Conservation (phyloP, 768 basidiomycete species). For the Pleurotus sapidus region DNA sequence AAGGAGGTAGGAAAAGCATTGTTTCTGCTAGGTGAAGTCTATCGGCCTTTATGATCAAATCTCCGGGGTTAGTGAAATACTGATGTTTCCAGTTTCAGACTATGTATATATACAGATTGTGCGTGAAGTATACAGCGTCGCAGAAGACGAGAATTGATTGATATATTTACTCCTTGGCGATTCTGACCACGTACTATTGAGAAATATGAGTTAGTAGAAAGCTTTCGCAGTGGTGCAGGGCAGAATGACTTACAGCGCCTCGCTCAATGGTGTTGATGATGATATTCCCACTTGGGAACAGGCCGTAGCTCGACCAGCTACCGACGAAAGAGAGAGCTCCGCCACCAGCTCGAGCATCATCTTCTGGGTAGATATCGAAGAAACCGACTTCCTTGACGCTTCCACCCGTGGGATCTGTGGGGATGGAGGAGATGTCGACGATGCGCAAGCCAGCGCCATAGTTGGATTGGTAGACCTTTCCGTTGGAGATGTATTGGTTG, state of each 20-base stretch:
- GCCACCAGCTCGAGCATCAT: constrained; percentile 4
- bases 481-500: constrained; percentile 24
- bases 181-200: no score
- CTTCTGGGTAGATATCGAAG: constrained; percentile 6
- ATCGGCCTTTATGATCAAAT: no score
- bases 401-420: constrained; percentile 23
- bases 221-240: no score
- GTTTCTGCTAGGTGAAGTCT: no score
- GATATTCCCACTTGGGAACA: constrained; percentile 14
- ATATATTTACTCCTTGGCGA: no score
- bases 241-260: neutral
- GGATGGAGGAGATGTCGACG: constrained; percentile 24
- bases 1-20: no score
- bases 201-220: no score
- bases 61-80: no score
- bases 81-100: no score
- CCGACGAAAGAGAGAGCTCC: constrained; percentile 10
- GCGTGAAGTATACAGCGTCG: no score
- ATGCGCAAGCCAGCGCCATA: constrained; percentile 26
- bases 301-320: constrained; percentile 12
- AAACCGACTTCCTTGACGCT: constrained; percentile 7
- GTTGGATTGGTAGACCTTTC: constrained; percentile 25
- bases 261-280: constrained; percentile 15
- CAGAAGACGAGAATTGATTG: no score
- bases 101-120: no score